Evolutionary conservation across 75 land plant genomes (phyloP).

Genomic region (Cupressus sempervirens): DNA sequence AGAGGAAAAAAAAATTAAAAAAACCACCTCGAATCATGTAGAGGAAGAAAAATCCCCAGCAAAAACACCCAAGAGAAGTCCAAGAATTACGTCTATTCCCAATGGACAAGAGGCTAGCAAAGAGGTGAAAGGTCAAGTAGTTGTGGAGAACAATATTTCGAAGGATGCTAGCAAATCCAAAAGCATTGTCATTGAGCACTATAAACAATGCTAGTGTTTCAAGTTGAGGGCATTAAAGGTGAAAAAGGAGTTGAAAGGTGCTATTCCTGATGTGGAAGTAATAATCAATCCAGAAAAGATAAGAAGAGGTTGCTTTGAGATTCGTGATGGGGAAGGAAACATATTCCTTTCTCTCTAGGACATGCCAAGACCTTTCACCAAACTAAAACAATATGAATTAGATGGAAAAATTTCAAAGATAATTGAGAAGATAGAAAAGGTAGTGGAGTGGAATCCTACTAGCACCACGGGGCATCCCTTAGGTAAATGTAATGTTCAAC

Average conservation of each 20-base stretch:
- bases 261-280: conserved; percentile 29
- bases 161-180: not conserved
- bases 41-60: not conserved
- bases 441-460: no score
- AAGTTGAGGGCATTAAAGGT: conserved; percentile 31
- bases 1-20: no score
- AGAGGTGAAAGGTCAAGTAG: not conserved
- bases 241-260: conserved; percentile 16
- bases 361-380: no score
- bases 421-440: no score
- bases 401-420: no score
- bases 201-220: conserved; percentile 26
- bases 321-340: no score
- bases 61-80: not conserved
- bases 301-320: no score
- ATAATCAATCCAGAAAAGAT: conserved; percentile 37
- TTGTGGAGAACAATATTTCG: not conserved
- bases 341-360: no score
- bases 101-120: not conserved
- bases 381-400: no score
- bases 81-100: not conserved
- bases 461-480: no score
- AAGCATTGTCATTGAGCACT: conserved; percentile 5
- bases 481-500: no score
- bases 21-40: not conserved